Evolutionary conservation across 305 asterid species (phyloP).

Genomic region (Fraxinus floribunda): DNA sequence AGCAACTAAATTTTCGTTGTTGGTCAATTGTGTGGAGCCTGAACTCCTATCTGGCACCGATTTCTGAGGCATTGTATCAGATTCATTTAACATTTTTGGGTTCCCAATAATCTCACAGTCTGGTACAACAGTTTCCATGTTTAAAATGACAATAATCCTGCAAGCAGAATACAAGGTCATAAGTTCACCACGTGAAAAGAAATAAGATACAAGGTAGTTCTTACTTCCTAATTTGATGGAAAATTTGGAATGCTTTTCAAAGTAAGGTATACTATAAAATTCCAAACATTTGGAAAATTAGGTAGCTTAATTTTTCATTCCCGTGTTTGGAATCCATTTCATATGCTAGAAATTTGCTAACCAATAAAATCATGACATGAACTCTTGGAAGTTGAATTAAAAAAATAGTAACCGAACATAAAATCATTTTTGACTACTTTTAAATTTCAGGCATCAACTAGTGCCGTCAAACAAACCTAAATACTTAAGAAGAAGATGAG

Average conservation of each 20-base stretch:
- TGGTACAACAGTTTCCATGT: constrained; percentile 84
- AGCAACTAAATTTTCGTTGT: constrained; percentile 37
- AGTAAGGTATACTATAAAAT: not conserved
- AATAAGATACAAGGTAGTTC: constrained; percentile 2
- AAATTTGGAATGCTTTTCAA: not conserved
- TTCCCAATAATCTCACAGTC: constrained; percentile 75
- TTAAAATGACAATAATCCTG: constrained; percentile 84
- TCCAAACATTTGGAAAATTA: not conserved
- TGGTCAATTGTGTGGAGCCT: constrained; percentile 32
- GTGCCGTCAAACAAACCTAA: not conserved
- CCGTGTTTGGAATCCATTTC: not conserved
- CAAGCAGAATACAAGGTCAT: constrained; percentile 29
- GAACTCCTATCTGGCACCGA: constrained; percentile 38
- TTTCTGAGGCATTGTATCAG: constrained; percentile 48
- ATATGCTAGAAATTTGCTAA: not conserved
- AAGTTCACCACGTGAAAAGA: constrained; percentile 23
- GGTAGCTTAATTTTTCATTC: not conserved
- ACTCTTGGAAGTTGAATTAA: not conserved
- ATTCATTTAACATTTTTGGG: constrained; percentile 47
- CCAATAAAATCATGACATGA: not conserved
- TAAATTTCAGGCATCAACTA: not conserved
- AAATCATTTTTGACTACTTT: not conserved
- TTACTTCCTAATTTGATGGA: not conserved
- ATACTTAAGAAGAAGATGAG: not conserved
- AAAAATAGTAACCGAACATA: not conserved